Base-by-base conservation (phyloP, 192 early-diverging fungal genomes). In the Coemansia guatemalensis region DNA sequence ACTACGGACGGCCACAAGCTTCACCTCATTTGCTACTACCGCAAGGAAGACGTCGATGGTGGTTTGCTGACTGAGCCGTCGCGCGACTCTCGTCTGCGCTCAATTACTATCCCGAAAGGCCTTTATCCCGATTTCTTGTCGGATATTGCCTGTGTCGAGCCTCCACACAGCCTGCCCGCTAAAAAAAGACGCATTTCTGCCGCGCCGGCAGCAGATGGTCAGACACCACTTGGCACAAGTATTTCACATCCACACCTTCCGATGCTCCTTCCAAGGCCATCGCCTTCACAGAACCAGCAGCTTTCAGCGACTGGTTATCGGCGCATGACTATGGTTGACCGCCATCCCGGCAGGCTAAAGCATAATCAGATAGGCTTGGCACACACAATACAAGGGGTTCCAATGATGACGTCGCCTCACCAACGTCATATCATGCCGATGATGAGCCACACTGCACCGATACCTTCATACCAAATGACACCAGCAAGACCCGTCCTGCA, bases 11-110 rank as follows among this genome's bases (percentile, higher is more conserved):
- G 85, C 58, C 85, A 88, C 79, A 93, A 91, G 74, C 79, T 94
- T 30, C 92, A 94, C 68, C 73, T 95, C 17, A 89, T 94, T 64
- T 90, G 88, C 53, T 95, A 95, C 81, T 95, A 90, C 71, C 77
- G 85, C 27, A 89, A 88, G 55, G 74, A 82, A 35, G 93, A 94
- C 65, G 74, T 89, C 5, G 71, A 84, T 23, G 63, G 62, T 5
- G 84, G 83, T 7, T 63, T 73, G 48, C 75, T 94, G 54, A 62
- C 68, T 22, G 78, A 84, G 2, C 94, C 94, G 9, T 78, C 83
- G 5, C 61, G 65, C 4, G 85, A 92, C 54, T 82, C 86, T 35
- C 60, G 71, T n/a, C 78, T 94, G 44, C 68, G 84, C 30, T 57
- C 79, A 33, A 75, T 95, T 26, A 58, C 64, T 21, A 84, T 94